These are phyloP conservation scores for Diaporthe sp. DNA, from an alignment of 2,329 filamentous ascomycete genomes.

Conservation along the genomic window DNA sequence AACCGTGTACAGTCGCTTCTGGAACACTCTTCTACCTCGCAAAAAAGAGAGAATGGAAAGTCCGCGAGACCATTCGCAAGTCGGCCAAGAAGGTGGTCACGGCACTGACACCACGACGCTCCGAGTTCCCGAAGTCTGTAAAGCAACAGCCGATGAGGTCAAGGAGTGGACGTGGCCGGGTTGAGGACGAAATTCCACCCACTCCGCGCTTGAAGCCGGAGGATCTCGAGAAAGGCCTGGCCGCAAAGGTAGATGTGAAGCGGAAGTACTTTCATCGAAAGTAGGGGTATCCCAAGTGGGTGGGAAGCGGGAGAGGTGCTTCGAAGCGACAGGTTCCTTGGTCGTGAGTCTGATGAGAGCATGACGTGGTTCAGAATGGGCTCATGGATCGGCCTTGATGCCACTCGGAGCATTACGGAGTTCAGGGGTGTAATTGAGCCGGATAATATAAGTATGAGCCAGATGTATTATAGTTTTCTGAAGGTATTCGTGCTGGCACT, in stretches of 20 bases:
- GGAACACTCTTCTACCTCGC: constrained; percentile 82
- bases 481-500: constrained; percentile 85
- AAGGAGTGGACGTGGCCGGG: constrained; percentile 57
- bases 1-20: constrained; percentile 66
- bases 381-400: not conserved
- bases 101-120: constrained; percentile 72
- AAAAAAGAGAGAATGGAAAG: constrained; percentile 88
- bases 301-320: not conserved
- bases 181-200: constrained; percentile 70
- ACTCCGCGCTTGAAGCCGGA: constrained; percentile 67
- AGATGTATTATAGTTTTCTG: constrained; percentile 68
- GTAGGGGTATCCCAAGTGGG: constrained; percentile 42
- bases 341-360: not conserved
- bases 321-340: not conserved
- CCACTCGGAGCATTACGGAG: not conserved
- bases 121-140: constrained; percentile 72
- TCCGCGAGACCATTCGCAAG: constrained; percentile 78
- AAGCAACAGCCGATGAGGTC: constrained; percentile 58
- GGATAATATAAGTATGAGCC: constrained; percentile 35
- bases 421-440: constrained; percentile 17
- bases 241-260: constrained; percentile 54
- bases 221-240: constrained; percentile 72
- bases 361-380: not conserved
- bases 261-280: constrained; percentile 53
- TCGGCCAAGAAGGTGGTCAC: constrained; percentile 75